Evolutionary conservation across 1,139 yeast species (phyloP).

Genomic region (Lodderomyces metapsilosis): DNA sequence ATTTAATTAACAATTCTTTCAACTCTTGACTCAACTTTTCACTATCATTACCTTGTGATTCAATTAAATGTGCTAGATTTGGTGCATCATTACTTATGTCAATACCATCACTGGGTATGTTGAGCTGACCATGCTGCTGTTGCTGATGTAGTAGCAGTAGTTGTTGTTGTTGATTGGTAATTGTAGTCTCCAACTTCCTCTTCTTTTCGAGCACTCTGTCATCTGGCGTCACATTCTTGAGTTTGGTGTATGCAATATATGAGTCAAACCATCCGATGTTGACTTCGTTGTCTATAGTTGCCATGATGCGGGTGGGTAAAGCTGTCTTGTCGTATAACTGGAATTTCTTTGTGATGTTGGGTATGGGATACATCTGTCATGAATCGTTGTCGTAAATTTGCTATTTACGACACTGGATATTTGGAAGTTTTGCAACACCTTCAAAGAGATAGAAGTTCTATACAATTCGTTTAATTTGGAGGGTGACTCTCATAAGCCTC

Average conservation of each 20-base stretch:
- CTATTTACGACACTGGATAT: no score
- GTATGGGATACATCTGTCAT: no score
- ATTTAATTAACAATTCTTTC: constrained; percentile 26
- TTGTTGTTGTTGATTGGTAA: neutral
- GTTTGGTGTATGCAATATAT: constrained; percentile 9
- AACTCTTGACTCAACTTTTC: constrained; percentile 22
- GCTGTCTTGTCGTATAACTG: neutral
- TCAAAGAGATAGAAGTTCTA: no score
- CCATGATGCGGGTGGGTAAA: neutral
- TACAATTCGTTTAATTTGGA: no score
- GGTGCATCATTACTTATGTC: constrained; percentile 14
- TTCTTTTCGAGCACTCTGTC: constrained; percentile 1
- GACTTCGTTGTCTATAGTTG: constrained; percentile 4
- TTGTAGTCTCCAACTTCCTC: neutral
- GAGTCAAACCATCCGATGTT: constrained; percentile 10
- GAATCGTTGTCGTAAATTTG: no score
- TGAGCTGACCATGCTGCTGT: constrained; percentile 1
- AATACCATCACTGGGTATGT: neutral
- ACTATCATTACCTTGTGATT: constrained; percentile 13
- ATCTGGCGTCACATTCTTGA: constrained; percentile 6
- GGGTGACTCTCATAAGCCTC: no score
- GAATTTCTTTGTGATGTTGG: neutral
- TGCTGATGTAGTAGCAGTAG: neutral
- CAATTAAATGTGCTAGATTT: constrained; percentile 16
- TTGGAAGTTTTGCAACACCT: no score